Evolutionary conservation across 2,329 filamentous ascomycete species (phyloP), one percentile per base, ranked within the genome.

Genomic region (Arthroderma sp.): DNA sequence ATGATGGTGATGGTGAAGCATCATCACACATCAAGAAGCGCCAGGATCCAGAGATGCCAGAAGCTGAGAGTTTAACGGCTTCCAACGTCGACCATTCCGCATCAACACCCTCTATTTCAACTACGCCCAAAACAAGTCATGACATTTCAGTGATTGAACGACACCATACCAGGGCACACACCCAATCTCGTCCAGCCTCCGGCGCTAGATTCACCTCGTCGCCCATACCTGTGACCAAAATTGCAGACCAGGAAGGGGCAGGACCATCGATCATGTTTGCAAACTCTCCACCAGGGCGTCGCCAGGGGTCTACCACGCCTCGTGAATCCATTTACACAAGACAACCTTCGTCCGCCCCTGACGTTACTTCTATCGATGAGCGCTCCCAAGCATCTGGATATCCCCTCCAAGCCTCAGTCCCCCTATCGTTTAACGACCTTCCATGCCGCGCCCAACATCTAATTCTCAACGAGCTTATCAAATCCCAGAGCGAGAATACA

Each of bases 391-490:
- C 68, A 28, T 61, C 63, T 1, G 72, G 72, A 6, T 75, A 67
- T 50, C 72, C 73, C 0, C 73, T 75, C 3, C 75, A 75, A 22
- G 77, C 80, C 43, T 72, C 76, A 2, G 63, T 85, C 3, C 75
- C 85, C 0, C 68, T 93, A 2, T 85, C 80, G 2, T 94, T 94
- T 68, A 93, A 94, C 54, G 85, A 93, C 56, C 68, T 94, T 3
- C 85, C 86, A 0, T 85, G 82, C 54, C 78, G 85, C 10, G 85
- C 85, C 1, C 86, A 93, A 59, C 85, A 94, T 61, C 65, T 93
- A 32, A 88, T 94, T 29, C 65, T 94, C 10, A 94, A 94, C 59
- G 85, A 94, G 60, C 66, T 93, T 51, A 87, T 94, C 67, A 70
- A 73, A 3, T 71, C 73, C 47, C 69, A 85, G 49, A 85, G 81